A percentile compares a stretch with the other conserved stretches of the same genome.
These are phyloP conservation scores for Hamigera avellanea DNA, from an alignment of 495 filamentous ascomycete genomes.

Conservation along the genomic window DNA sequence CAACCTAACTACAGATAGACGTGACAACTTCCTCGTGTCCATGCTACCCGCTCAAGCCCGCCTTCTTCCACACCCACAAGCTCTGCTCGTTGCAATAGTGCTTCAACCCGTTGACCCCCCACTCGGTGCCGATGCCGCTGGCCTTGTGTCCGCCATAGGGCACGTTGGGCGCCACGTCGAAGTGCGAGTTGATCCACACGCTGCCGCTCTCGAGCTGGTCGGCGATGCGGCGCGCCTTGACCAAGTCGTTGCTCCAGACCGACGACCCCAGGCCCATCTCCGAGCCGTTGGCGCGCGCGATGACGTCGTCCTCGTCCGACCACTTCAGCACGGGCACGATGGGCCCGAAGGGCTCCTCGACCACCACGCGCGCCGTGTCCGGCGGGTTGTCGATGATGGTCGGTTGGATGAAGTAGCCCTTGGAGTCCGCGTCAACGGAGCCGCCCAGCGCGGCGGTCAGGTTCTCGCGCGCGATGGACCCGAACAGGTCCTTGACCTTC, in stretches of 20 bases:
- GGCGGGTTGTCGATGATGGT: constrained; percentile 51
- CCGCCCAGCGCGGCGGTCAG: constrained; percentile 25
- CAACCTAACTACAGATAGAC: too few species aligned
- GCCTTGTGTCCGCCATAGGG: constrained; percentile 56
- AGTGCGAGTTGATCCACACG: constrained; percentile 46
- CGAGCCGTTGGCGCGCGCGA: constrained; percentile 42
- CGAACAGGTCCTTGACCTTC: constrained; percentile 36
- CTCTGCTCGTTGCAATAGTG: constrained; percentile 48
- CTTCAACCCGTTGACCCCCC: constrained; percentile 43
- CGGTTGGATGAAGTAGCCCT: constrained; percentile 42
- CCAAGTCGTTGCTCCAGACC: constrained; percentile 43
- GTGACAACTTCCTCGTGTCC: too few species aligned
- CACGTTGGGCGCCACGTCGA: constrained; percentile 36
- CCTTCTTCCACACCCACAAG: constrained; percentile 7
- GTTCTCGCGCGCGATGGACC: constrained; percentile 29
- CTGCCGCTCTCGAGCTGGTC: constrained; percentile 39
- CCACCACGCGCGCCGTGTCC: constrained; percentile 35
- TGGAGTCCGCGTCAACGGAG: constrained; percentile 18
- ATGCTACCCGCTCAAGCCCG: not conserved
- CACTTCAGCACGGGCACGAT: constrained; percentile 46
- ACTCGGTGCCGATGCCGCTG: constrained; percentile 55
- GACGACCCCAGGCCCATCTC: constrained; percentile 47
- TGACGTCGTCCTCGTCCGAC: constrained; percentile 45
- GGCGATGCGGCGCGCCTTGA: constrained; percentile 37
- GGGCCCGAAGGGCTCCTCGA: constrained; percentile 40